Base-by-base conservation (phyloP, 2,329 filamentous ascomycete genomes). In the Neopestalotiopsis clavispora region DNA sequence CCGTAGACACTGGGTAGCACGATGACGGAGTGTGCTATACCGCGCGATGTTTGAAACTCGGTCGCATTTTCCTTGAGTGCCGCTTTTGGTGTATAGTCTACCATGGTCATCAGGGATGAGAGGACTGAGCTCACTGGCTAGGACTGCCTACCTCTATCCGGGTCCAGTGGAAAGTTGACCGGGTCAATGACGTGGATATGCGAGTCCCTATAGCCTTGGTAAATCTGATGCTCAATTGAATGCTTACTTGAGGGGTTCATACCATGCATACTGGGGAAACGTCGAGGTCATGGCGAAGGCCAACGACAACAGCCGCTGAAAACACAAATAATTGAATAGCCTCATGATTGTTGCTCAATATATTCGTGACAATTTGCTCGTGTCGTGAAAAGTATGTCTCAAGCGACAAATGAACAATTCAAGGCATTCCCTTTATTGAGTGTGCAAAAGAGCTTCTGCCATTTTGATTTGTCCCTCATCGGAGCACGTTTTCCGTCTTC, bases 71-170 rank as follows among this genome's bases (percentile, higher is more conserved):
- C 17, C 4, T 40, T 63, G 32, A 30, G 13, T n/a, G 60, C 34
- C 28, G 60, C 60, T 32, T 63, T 63, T 20, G 38, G 60, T 13
- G 60, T 63, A 10, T 63, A 63, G 60, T 34, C 60, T 63, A 14
- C 5, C 14, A 42, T n/a, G 7, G 3, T 2, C 5, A 34, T 59
- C n/a, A 59, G 57, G 4, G 9, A 28, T 28, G 23, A 59, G 57
- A 34, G 23, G 14, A n/a, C 1, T 10, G 4, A 58, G 13, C 28
- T 10, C 14, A 7, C 4, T 10, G 23, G 30, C 30, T 30, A 23
- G 3, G 45, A 17, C 17, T 52, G 4, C 57, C 17, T 34, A 59
- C 57, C 23, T n/a, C 57, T 23, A 59, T 59, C 9, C 1, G 28
- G 57, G 23, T 59, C 57, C 23, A 59, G 30, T 17, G 20, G 28